phyloP scores from a whole-genome alignment of 805 yeast species.

The Starmera dryadoides region DNA sequence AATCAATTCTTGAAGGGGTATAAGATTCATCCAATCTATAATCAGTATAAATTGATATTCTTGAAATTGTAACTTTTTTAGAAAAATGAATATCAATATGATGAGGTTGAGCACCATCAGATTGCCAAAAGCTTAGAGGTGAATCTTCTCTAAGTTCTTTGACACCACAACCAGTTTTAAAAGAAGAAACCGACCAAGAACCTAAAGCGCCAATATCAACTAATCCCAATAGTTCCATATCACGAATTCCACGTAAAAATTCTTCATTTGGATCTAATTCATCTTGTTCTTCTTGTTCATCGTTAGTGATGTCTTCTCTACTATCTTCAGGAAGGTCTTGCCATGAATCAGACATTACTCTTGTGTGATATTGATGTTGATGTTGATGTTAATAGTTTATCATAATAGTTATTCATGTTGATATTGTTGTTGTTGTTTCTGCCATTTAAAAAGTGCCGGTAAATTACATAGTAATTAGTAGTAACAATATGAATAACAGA shows the following conservation, averaged over 20 bases:
- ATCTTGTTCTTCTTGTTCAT: slow-evolving; percentile 6
- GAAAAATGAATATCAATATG: slow-evolving; percentile 70
- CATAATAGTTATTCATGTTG: no score
- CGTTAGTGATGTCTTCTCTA: slow-evolving; percentile 2
- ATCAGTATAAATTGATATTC: slow-evolving; percentile 68
- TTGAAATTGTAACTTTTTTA: slow-evolving; percentile 61
- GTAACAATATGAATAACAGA: no score
- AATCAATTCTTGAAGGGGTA: slow-evolving; percentile 67
- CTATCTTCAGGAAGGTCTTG: slow-evolving; percentile 18
- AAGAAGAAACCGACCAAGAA: slow-evolving; percentile 76
- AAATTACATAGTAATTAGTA: no score
- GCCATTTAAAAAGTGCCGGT: no score
- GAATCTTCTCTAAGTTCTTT: slow-evolving; percentile 66
- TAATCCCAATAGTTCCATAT: slow-evolving; percentile 32
- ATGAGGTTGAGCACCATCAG: slow-evolving; percentile 92
- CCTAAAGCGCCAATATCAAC: slow-evolving; percentile 77
- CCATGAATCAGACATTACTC: slow-evolving; percentile 24
- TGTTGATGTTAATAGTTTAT: no score
- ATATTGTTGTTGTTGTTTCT: no score
- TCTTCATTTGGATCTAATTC: slow-evolving; percentile 5
- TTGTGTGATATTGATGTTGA: no score
- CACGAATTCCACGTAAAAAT: background rate
- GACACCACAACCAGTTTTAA: slow-evolving; percentile 66
- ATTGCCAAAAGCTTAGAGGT: slow-evolving; percentile 82
- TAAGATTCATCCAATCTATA: slow-evolving; percentile 79